These are phyloP conservation scores for Podaxis mareebaensis DNA, from an alignment of 768 basidiomycete species.

Conservation along the genomic window DNA sequence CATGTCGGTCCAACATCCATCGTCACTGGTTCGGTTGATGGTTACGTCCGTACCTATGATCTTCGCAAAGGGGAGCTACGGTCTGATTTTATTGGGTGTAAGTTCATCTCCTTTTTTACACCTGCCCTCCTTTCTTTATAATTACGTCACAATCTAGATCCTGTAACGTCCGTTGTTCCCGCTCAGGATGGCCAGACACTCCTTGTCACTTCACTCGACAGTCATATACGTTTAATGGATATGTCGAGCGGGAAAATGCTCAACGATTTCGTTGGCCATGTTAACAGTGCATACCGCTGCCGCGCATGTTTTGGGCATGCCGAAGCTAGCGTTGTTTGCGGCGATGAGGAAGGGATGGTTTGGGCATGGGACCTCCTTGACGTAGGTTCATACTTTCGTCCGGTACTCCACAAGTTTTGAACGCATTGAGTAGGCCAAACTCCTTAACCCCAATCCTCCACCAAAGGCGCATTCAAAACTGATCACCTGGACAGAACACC, in stretches of 20 bases:
- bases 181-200: slow-evolving; percentile 81
- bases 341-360: slow-evolving; percentile 86
- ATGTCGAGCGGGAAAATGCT: slow-evolving; percentile 77
- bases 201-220: slow-evolving; percentile 83
- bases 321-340: slow-evolving; percentile 80
- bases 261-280: slow-evolving; percentile 82
- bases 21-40: slow-evolving; percentile 86
- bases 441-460: slow-evolving; percentile 71
- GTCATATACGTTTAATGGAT: slow-evolving; percentile 85
- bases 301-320: slow-evolving; percentile 81
- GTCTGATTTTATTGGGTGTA: slow-evolving; percentile 89
- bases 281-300: slow-evolving; percentile 73
- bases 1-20: slow-evolving; percentile 67
- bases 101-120: slow-evolving; percentile 31
- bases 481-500: slow-evolving; percentile 91
- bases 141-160: slow-evolving; percentile 49
- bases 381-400: slow-evolving; percentile 41
- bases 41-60: slow-evolving; percentile 91
- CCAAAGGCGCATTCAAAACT: slow-evolving; percentile 79
- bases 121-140: slow-evolving; percentile 6
- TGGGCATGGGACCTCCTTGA: slow-evolving; percentile 96
- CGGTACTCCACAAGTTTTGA: slow-evolving; percentile 9
- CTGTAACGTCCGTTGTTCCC: slow-evolving; percentile 81
- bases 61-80: slow-evolving; percentile 89
- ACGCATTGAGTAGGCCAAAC: slow-evolving; percentile 54